Conservation (phyloP, 2,329 filamentous ascomycete genomes). For the Aureobasidium uvarum region DNA sequence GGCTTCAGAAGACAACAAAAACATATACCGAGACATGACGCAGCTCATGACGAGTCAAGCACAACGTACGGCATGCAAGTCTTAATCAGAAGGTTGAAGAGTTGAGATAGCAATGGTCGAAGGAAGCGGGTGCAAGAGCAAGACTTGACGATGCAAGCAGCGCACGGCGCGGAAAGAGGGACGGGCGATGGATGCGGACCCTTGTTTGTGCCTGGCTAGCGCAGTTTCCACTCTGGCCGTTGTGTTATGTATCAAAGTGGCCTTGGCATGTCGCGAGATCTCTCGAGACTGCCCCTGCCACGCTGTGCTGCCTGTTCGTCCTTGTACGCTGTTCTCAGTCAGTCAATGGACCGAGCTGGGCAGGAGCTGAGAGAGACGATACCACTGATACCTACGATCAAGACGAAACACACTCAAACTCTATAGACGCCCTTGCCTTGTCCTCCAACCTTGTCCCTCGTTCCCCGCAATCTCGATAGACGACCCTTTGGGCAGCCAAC, state of each 20-base stretch:
- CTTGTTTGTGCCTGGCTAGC: slow-evolving; percentile 1
- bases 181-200: background rate
- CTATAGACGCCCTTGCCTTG: background rate
- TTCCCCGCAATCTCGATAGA: slow-evolving; percentile 14
- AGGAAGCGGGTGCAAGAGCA: background rate
- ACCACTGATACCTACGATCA: background rate
- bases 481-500: slow-evolving; percentile 1
- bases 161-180: background rate
- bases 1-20: background rate
- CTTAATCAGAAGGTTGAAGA: slow-evolving; percentile 11
- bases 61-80: background rate
- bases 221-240: background rate
- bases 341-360: background rate
- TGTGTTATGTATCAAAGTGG: slow-evolving; percentile 18
- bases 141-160: background rate
- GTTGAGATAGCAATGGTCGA: slow-evolving; percentile 7
- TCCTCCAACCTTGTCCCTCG: background rate
- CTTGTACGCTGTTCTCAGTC: background rate
- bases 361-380: background rate
- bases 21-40: slow-evolving; percentile 17
- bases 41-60: background rate
- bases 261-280: slow-evolving; percentile 12
- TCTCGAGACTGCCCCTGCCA: background rate
- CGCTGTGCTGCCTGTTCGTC: background rate
- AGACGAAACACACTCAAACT: background rate